Base-by-base conservation (phyloP, 2,329 filamentous ascomycete species). In the Coniella vitis region DNA sequence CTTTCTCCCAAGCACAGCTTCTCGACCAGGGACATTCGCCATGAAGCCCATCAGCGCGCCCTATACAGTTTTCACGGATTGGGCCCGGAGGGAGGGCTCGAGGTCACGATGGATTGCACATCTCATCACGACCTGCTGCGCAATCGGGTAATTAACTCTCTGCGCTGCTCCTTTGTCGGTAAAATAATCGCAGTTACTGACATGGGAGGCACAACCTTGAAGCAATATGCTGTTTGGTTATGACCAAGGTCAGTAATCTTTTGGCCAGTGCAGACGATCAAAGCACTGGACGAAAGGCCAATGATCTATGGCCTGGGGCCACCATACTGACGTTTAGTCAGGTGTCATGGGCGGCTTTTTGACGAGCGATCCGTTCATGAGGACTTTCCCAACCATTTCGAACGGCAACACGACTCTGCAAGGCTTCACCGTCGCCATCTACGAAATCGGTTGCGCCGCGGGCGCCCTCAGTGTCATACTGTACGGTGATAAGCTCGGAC, bases 221-320 rank as follows among this genome's bases (percentile, higher is more conserved):
- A 45, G 42, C n/a, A 45, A 45, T 29, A 45, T 45, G 42, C n/a
- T 45, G 16, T 45, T 45, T 34, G 42, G 42, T 9, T 45, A 45
- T 16, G 42, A 45, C 16, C 42, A 45, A 37, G 42, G 42, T 37
- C 2, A 29, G 39, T 20, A 19, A 7, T 38, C n/a, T n/a, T n/a
- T n/a, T n/a, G n/a, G 19, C 37, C 19, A 14, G 4, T 37, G 4
- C 35, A 19, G 4, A 19, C n/a, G 35, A 37, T 0, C 8, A 3
- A 3, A 37, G 20, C 8, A 37, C 20, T n/a, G n/a, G n/a, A n/a
- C n/a, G n/a, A n/a, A 45, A 37, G 42, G 42, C 25, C 2, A 29
- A 21, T 20, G 12, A 7, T 38, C n/a, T n/a, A n/a, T n/a, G n/a
- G n/a, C 7, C 37, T 12, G 10, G 4, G n/a, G n/a, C n/a, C n/a